Percentiles rank a stretch among this genome's conserved stretches.
phyloP scores from a whole-genome alignment of 495 filamentous ascomycete species.

The Acidiella bohemica region DNA sequence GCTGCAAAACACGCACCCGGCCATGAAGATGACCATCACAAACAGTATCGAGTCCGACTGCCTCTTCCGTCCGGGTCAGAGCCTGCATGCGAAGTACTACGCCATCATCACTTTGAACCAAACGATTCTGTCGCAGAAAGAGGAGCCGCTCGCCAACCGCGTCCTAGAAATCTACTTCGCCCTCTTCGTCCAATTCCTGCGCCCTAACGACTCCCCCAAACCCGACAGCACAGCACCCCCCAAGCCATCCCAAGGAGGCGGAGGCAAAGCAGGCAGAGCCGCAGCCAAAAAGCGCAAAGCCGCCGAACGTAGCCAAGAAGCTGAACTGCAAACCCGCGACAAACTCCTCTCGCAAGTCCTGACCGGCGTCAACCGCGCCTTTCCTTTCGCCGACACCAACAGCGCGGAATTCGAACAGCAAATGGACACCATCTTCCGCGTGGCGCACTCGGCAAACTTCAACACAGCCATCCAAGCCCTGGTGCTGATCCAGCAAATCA shows the following conservation, averaged over 20 bases:
- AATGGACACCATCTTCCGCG: constrained; percentile 81
- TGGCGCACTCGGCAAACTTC: constrained; percentile 96
- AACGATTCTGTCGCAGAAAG: constrained; percentile 72
- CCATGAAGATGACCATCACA: constrained; percentile 84
- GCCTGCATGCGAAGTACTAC: constrained; percentile 79
- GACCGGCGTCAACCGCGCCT: constrained; percentile 88
- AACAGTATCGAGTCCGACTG: constrained; percentile 72
- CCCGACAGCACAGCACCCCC: constrained; percentile 25
- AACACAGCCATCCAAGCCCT: constrained; percentile 95
- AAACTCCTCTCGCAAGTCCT: constrained; percentile 83
- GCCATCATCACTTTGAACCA: constrained; percentile 94
- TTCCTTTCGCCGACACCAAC: constrained; percentile 77
- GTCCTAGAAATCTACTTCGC: constrained; percentile 82
- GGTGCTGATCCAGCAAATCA: constrained; percentile 89
- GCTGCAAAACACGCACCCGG: constrained; percentile 69
- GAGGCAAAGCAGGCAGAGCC: constrained; percentile 35
- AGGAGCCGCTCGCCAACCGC: constrained; percentile 67
- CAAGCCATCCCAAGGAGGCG: constrained; percentile 38
- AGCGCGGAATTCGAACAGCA: constrained; percentile 63
- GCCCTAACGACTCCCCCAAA: constrained; percentile 29
- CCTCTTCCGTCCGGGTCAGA: constrained; percentile 76
- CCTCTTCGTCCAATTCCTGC: constrained; percentile 64
- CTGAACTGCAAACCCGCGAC: constrained; percentile 59
- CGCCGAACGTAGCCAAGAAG: constrained; percentile 42
- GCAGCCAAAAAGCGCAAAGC: constrained; percentile 36